Evolutionary conservation across 306 rosid genomes (phyloP), one percentile per base, ranked within the genome.

Genomic region (Gastrolobium villosum): DNA sequence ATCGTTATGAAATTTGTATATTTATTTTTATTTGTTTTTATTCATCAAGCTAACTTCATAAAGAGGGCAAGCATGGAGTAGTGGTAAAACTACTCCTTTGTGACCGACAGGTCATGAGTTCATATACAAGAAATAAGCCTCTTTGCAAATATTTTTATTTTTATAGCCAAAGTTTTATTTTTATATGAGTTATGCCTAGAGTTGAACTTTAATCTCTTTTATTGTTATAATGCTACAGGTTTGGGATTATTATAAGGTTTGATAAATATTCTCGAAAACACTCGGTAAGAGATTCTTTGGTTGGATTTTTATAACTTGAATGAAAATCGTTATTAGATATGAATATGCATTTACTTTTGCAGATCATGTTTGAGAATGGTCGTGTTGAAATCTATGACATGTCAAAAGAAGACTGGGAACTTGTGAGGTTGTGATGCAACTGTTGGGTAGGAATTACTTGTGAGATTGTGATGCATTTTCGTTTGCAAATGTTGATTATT

Each of bases 331-430:
- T 32, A 50, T 26, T 60, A 57, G 30, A 55, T 56, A 41, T 56
- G 77, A 57, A 74, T 30, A 52, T 36, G 60, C 34, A 37, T 73
- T 62, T 85, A 26, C 62, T 43, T 67, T 78, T 87, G 84, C 90
- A 94, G 97, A 81, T 92, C 84, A 74, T 90, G 96, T 90, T 92
- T 85, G 97, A 92, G 81, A 90, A 88, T 64, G 97, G 97, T 20
- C 40, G 64, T 63, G 60, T 79, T 59, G 91, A 88, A 81, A 79
- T 84, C 82, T 70, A 75, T 71, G 96, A 94, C 83, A 84, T 92
- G 93, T 86, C 98, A 41, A 88, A 92, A 84, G 96, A 88, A 85
- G 93, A 94, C 5, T 94, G 96, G 98, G 96, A 89, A 77, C 72
- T 87, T 68, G 87, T 84, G 68, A 82, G 86, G 50, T 79, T 74